Conservation (phyloP, 2,329 filamentous ascomycete genomes). For the Verticillium klebahnii region DNA sequence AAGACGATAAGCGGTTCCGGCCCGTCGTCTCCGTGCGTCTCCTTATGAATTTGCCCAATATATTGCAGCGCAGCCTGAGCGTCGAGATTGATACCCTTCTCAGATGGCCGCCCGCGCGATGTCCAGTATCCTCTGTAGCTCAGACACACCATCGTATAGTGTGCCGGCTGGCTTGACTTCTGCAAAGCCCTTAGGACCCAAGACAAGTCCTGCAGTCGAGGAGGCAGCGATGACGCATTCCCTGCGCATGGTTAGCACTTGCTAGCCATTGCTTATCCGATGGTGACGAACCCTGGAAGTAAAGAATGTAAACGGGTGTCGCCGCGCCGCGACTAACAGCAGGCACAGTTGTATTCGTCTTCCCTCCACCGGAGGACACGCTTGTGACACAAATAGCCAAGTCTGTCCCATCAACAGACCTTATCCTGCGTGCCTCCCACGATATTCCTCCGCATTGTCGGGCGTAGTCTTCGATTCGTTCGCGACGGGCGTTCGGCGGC, state of each 20-base stretch:
- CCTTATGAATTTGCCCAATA: slow-evolving; percentile 43
- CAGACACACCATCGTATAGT: slow-evolving; percentile 48
- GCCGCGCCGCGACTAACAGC: slow-evolving; percentile 1
- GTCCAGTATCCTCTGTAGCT: slow-evolving; percentile 76
- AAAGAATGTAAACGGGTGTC: slow-evolving; percentile 48
- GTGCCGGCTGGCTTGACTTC: slow-evolving; percentile 22
- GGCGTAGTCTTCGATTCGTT: slow-evolving; percentile 62
- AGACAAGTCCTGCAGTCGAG: slow-evolving; percentile 52
- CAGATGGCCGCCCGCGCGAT: slow-evolving; percentile 65
- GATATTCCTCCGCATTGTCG: slow-evolving; percentile 53
- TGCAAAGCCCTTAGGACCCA: slow-evolving; percentile 43
- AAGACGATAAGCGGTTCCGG: slow-evolving; percentile 42
- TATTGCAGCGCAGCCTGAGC: slow-evolving; percentile 60
- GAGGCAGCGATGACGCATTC: slow-evolving; percentile 55
- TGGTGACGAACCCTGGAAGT: slow-evolving; percentile 45
- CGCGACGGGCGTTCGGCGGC: slow-evolving; percentile 64
- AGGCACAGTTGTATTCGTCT: slow-evolving; percentile 7
- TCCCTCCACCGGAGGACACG: slow-evolving; percentile 19
- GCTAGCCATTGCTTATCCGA: background rate
- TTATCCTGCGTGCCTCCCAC: slow-evolving; percentile 62
- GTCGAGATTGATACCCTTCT: slow-evolving; percentile 66
- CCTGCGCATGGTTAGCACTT: slow-evolving; percentile 29
- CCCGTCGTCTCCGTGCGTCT: slow-evolving; percentile 7
- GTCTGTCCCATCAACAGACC: slow-evolving; percentile 59
- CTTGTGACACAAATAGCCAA: slow-evolving; percentile 56